Evolutionary conservation across 2,329 filamentous ascomycete species (phyloP).

Genomic region (Metarhizium sp.): DNA sequence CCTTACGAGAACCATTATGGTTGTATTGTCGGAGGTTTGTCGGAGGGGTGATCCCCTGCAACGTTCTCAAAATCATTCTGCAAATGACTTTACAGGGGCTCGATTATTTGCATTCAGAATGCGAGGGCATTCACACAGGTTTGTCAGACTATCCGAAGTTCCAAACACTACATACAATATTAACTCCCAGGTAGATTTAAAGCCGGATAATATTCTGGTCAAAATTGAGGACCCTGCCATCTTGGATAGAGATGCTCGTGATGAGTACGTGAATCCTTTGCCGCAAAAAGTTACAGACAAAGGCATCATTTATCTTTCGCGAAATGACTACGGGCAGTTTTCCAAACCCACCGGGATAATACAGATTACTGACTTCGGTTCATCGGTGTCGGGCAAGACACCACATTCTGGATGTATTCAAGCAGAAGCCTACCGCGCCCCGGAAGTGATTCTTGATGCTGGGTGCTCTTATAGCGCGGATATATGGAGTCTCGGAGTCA

Average conservation of each 20-base stretch:
- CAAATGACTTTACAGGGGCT: constrained; percentile 14
- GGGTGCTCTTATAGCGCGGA: constrained; percentile 11
- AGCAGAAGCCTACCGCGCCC: constrained; percentile 11
- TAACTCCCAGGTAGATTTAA: constrained; percentile 9
- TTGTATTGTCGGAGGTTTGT: constrained; percentile 12
- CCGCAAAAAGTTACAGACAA: constrained; percentile 10
- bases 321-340: constrained; percentile 13
- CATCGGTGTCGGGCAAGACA: constrained; percentile 6
- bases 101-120: constrained; percentile 15
- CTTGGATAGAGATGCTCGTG: constrained; percentile 9
- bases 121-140: constrained; percentile 13
- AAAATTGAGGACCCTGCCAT: constrained; percentile 10
- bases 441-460: constrained; percentile 13
- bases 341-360: constrained; percentile 8
- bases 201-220: constrained; percentile 14
- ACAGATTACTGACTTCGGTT: constrained; percentile 12
- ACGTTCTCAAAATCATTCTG: constrained; percentile 12
- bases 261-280: constrained; percentile 13
- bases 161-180: background rate
- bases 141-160: background rate
- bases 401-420: constrained; percentile 8
- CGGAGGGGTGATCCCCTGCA: constrained; percentile 10
- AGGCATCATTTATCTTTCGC: constrained; percentile 13
- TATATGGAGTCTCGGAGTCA: constrained; percentile 15
- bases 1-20: constrained; percentile 16